Base-by-base conservation (phyloP, 768 basidiomycete genomes). In the Kwoniella botswanensis region DNA sequence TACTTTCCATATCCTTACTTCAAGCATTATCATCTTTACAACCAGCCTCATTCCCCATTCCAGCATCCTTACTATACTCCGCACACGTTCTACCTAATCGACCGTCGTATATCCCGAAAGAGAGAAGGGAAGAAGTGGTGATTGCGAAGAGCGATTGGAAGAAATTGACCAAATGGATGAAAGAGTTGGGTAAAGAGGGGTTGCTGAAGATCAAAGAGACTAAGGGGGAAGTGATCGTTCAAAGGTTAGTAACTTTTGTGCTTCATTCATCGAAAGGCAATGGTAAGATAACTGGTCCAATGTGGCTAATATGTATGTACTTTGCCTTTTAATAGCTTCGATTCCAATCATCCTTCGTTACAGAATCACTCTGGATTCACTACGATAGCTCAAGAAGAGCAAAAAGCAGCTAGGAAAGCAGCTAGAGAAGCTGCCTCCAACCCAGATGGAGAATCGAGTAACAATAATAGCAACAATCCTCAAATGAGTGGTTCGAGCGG, bases 111-210 rank as follows among this genome's bases (percentile, higher is more conserved):
- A 88, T 89, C 62, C 84, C 84, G 4, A 71, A 58, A 22, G 71
- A 72, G 17, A 72, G 75, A 59, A 65, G 82, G 41, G 82, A 82
- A 1, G 75, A 82, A 13, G 80, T 80, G 18, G 78, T 82, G 18
- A 90, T 95, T 82, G 93, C 91, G 75, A 87, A 90, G 11, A 93
- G 92, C 1, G 87, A 87, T 1, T 88, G 90, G 85, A 97, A 94
- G 83, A 92, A 92, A 11, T 86, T 95, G 21, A 87, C 90, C 1
- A 87, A 90, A 1, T 94, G 96, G 85, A 86, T 97, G 76, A 94
- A 92, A 80, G 78, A 87, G 18, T 86, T 87, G 18, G 92, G 93
- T 71, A 95, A 95, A 79, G 88, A 89, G 9, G 87, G 87, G 0
- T 81, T 97, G 24, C 77, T 96, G 46, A 88, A 88, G 13, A 85